Evolutionary conservation across 176 grass and related monocot genomes (phyloP).

Genomic region (Bolboschoenus planiculmis): DNA sequence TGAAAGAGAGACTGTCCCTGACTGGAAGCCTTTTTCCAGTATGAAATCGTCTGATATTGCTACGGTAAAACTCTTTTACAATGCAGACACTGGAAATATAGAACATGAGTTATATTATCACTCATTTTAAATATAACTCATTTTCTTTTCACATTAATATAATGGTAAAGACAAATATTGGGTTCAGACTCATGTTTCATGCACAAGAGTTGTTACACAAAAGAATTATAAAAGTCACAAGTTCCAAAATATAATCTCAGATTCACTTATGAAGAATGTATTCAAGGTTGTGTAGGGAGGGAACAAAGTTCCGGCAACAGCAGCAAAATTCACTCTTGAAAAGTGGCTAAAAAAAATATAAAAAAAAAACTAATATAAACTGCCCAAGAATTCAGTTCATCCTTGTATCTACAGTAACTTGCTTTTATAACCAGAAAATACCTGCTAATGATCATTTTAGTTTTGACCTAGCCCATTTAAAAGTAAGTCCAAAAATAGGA

Average conservation of each 20-base stretch:
- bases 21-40: constrained; percentile 46
- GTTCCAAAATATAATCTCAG: not conserved
- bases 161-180: not conserved
- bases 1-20: constrained; percentile 45
- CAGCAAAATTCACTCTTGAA: not conserved
- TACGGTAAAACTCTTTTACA: constrained; percentile 33
- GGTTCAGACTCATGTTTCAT: not conserved
- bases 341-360: not conserved
- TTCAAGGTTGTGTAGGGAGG: not conserved
- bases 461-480: not conserved
- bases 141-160: not conserved
- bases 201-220: not conserved
- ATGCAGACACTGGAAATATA: not conserved
- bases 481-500: not conserved
- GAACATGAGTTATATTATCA: not conserved
- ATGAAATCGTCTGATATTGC: constrained; percentile 33
- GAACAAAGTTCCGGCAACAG: not conserved
- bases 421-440: not conserved
- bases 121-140: not conserved
- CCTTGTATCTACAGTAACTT: not conserved
- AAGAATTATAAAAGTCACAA: not conserved
- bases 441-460: not conserved
- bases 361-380: not conserved
- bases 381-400: not conserved
- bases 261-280: not conserved